Base-by-base conservation (phyloP, 768 basidiomycete genomes). In the Pholiota molesta region DNA sequence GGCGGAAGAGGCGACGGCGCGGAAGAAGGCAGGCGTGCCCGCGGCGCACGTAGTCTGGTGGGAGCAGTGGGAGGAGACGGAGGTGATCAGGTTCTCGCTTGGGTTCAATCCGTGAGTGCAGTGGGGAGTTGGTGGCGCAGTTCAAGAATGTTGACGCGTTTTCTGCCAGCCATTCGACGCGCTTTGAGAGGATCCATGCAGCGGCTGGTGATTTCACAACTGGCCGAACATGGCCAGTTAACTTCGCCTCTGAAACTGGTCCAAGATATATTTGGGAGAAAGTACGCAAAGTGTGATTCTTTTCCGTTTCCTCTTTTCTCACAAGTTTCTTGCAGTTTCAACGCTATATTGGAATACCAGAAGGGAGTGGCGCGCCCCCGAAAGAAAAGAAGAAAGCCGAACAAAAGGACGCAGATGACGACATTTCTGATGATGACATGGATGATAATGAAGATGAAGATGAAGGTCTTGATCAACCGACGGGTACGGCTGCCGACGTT, bases 41-140 rank as follows among this genome's bases (percentile, higher is more conserved):
- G 44, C 52, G 11, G 57, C 62, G 28, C 76, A 70, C 59, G 74
- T 26, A 1, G n/a, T 75, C 44, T 93, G 90, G 90, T 90, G 82
- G 76, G 85, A 90, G 62, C 76, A 84, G n/a, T 93, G 91, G 91
- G 83, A 82, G 54, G 84, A 88, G 44, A 77, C 75, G 3, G 90
- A 92, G 70, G 72, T 78, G 52, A 72, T 79, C 33, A 77, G 85
- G 61, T 72, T 76, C 40, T 74, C 69, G 29, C 74, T 73, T 44
- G 75, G 73, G 37, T 83, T 82, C 60, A 78, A 90, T 68, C 71
- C 76, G 89, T 90, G 64, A 66, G 86, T 77, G 39, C 14, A 3
- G 7, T 14, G 7, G 13, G 14, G 14, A 45, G 8, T 16, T 31
- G 5, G 19, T 28, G 7, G 49, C 33, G 39, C 52, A 7, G 11